phyloP scores from a whole-genome alignment of 1,284 basidiomycete genomes.

The Thecaphora frezii region DNA sequence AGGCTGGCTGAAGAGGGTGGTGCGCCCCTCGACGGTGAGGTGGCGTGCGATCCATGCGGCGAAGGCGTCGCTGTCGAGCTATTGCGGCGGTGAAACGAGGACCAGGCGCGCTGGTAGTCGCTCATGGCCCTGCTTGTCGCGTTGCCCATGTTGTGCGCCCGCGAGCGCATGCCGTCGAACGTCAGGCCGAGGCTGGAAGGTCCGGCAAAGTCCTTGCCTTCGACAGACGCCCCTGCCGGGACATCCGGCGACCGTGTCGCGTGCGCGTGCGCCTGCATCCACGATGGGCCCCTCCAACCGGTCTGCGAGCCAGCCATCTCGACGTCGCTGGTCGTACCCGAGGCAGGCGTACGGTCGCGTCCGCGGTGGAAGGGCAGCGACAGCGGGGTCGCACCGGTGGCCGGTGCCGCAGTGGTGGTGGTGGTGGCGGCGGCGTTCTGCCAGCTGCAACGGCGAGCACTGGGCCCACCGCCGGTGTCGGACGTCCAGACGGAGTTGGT shows the following conservation, averaged over 20 bases:
- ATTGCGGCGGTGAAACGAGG: not conserved
- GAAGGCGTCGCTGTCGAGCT: not conserved
- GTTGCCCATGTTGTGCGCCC: not conserved
- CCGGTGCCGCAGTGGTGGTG: not conserved
- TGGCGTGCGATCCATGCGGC: not conserved
- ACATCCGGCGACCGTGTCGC: not conserved
- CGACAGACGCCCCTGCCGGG: not conserved
- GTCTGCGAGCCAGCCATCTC: constrained; percentile 2
- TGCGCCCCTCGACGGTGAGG: not conserved
- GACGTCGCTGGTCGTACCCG: constrained; percentile 18
- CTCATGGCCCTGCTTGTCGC: not conserved
- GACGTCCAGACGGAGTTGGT: constrained; percentile 20
- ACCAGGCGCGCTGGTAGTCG: not conserved
- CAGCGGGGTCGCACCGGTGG: constrained; percentile 12
- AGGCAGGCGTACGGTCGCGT: constrained; percentile 12
- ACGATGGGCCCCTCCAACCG: not conserved
- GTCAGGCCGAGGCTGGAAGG: not conserved
- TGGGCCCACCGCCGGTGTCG: constrained; percentile 23
- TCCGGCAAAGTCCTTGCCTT: not conserved
- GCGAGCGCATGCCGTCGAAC: not conserved
- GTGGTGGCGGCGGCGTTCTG: constrained; percentile 10
- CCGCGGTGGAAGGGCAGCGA: constrained; percentile 21
- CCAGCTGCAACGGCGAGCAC: constrained; percentile 28
- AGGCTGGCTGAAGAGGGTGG: not conserved
- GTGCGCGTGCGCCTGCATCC: not conserved